Percentiles rank a stretch among this genome's conserved stretches.
These are phyloP conservation scores for Scleromitrula shiraiana DNA, from an alignment of 2,329 filamentous ascomycete genomes.

Conservation along the genomic window DNA sequence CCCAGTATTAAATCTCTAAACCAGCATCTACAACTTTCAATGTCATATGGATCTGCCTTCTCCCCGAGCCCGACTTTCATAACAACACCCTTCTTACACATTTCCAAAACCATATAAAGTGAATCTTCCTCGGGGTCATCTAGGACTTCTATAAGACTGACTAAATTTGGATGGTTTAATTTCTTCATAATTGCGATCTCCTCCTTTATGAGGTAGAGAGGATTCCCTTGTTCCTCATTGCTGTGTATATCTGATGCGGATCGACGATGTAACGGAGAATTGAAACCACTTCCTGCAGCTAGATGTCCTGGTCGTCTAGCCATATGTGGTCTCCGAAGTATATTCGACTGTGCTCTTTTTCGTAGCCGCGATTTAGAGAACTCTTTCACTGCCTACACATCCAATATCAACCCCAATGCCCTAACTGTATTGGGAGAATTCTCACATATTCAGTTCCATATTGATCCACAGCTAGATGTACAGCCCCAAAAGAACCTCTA, in stretches of 20 bases:
- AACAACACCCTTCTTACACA: constrained; percentile 96
- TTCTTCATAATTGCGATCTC: constrained; percentile 99
- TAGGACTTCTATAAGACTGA: constrained; percentile 84
- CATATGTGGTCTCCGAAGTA: constrained; percentile 59
- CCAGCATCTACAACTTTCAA: constrained; percentile 79
- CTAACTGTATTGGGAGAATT: background rate
- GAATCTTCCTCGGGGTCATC: constrained; percentile 95
- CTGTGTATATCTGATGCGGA: constrained; percentile 44
- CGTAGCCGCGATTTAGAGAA: constrained; percentile 90
- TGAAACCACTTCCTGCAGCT: constrained; percentile 38
- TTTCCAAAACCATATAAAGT: constrained; percentile 96
- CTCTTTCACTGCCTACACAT: constrained; percentile 78
- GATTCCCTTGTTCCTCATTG: constrained; percentile 55
- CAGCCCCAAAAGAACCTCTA: constrained; percentile 89
- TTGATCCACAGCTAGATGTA: constrained; percentile 84
- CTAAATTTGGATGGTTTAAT: constrained; percentile 88
- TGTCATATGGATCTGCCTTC: constrained; percentile 69
- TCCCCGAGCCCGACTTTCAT: constrained; percentile 94
- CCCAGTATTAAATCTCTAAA: constrained; percentile 92
- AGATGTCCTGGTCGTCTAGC: constrained; percentile 41
- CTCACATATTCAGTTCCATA: constrained; percentile 89
- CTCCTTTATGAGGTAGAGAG: constrained; percentile 82
- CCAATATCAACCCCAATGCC: constrained; percentile 9
- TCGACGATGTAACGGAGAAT: constrained; percentile 40
- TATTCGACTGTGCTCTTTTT: constrained; percentile 83